These are phyloP conservation scores for Closterium sp. DNA, from an alignment of 139 green algal genomes.

Conservation along the genomic window DNA sequence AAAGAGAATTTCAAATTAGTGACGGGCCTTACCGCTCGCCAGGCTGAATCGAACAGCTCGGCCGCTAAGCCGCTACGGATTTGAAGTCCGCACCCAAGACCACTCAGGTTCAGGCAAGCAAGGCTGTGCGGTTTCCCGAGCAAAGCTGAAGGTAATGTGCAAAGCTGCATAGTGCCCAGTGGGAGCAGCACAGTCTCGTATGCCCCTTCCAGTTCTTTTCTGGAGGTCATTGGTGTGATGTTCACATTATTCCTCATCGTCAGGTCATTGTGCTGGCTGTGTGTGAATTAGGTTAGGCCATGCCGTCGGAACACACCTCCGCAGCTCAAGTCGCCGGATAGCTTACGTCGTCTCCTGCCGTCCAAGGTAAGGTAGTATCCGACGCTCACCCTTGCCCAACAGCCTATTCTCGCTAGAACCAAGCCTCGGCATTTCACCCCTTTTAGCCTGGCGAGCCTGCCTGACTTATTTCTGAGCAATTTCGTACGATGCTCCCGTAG, in stretches of 20 bases:
- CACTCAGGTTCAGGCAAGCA: constrained; percentile 50
- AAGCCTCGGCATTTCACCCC: too few relatives aligned
- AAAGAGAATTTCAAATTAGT: not conserved
- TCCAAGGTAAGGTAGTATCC: too few relatives aligned
- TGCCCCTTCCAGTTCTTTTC: not conserved
- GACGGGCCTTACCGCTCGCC: too few relatives aligned
- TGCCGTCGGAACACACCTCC: not conserved
- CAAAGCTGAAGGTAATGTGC: not conserved
- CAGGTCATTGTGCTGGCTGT: not conserved
- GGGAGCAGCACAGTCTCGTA: too few relatives aligned
- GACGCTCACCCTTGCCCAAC: too few relatives aligned
- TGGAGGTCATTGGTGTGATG: too few relatives aligned
- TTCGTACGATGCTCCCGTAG: not conserved
- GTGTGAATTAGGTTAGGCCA: not conserved
- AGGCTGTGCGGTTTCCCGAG: not conserved
- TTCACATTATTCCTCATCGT: too few relatives aligned
- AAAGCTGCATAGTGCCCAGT: not conserved
- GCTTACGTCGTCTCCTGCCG: too few relatives aligned
- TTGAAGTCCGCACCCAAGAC: constrained; percentile 57
- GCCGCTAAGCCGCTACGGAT: constrained; percentile 52
- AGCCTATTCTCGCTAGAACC: too few relatives aligned
- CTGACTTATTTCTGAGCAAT: not conserved
- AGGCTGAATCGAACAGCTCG: constrained; percentile 55
- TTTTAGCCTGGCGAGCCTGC: too few relatives aligned
- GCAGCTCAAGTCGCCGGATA: too few relatives aligned